Base-by-base conservation (phyloP, 371 early-diverging fungal species). In the Mucor irregularis region DNA sequence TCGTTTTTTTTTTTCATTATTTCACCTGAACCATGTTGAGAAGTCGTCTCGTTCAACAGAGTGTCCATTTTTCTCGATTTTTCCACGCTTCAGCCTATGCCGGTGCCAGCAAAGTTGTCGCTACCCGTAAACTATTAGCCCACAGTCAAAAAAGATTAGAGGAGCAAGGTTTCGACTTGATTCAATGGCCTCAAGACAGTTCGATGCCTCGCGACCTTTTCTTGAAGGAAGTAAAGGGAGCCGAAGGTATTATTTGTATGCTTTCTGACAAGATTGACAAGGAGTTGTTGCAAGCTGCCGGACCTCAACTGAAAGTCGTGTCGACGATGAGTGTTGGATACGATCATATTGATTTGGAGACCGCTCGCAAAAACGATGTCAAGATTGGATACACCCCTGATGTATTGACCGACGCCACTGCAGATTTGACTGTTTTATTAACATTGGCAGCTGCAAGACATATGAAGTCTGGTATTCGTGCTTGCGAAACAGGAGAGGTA, bases 331-430 rank as follows among this genome's bases (percentile, higher is more conserved):
- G 82, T 51, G 94, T 92, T 14, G 95, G 95, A 4, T 91, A 85
- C 65, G 94, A 94, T 55, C 95, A 94, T 66, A 82, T 94, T 33
- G 85, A 88, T 63, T 53, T 84, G 0, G 54, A 59, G 3, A 80
- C 73, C 4, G 60, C 83, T 13, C 68, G 77, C 17, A 44, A 64
- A 11, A 77, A 78, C 26, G 72, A 74, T 5, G 66, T 92, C 39
- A 53, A 58, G n/a, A 58, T 95, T 9, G 94, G 94, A 5, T 79
- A 89, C 58, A 94, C 95, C 0, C 93, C 94, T n/a, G 90, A 87
- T 56, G 93, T 93, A 1, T 73, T 94, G 44, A 95, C 94, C 0
- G 94, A 93, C 58, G 93, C 94, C 0, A 89, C 90, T 1, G 96
- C 95, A 7, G 95, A 94, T 39, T 69, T 92, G 2, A 87, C 92